phyloP scores from a whole-genome alignment of 2,329 filamentous ascomycete species.

The Aspergillus ruber region DNA sequence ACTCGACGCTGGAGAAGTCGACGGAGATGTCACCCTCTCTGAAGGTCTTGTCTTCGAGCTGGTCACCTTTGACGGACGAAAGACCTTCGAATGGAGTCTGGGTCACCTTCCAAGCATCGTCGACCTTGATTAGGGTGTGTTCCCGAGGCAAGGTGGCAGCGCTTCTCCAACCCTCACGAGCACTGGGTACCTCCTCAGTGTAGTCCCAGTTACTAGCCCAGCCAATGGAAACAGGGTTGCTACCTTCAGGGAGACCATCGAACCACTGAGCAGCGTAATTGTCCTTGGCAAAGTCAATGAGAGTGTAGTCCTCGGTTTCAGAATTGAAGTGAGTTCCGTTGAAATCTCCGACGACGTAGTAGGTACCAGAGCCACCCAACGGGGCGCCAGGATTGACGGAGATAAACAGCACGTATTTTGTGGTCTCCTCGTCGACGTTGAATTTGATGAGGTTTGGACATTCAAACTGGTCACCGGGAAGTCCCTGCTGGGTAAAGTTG shows the following conservation, averaged over 20 bases:
- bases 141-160: conserved; percentile 48
- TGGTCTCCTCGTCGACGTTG: conserved; percentile 32
- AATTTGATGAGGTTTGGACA: conserved; percentile 58
- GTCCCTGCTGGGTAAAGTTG: conserved; percentile 51
- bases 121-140: conserved; percentile 47
- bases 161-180: conserved; percentile 48
- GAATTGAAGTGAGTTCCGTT: conserved; percentile 55
- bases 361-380: conserved; percentile 40
- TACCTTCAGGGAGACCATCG: conserved; percentile 36
- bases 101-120: conserved; percentile 47
- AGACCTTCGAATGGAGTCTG: conserved; percentile 45
- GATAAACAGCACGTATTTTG: conserved; percentile 22
- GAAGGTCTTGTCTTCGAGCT: conserved; percentile 22
- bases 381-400: conserved; percentile 32
- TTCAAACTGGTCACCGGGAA: conserved; percentile 55
- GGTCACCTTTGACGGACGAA: conserved; percentile 39
- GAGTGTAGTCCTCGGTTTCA: conserved; percentile 13
- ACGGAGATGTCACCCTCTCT: conserved; percentile 40
- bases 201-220: conserved; percentile 60
- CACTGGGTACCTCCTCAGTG: conserved; percentile 49
- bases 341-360: conserved; percentile 26
- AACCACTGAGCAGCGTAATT: conserved; percentile 51
- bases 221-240: conserved; percentile 44
- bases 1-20: conserved; percentile 46
- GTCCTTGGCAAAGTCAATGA: conserved; percentile 27